Evolutionary conservation across 352 stramenopile genomes (phyloP).

Genomic region (Pythium aphanidermatum): DNA sequence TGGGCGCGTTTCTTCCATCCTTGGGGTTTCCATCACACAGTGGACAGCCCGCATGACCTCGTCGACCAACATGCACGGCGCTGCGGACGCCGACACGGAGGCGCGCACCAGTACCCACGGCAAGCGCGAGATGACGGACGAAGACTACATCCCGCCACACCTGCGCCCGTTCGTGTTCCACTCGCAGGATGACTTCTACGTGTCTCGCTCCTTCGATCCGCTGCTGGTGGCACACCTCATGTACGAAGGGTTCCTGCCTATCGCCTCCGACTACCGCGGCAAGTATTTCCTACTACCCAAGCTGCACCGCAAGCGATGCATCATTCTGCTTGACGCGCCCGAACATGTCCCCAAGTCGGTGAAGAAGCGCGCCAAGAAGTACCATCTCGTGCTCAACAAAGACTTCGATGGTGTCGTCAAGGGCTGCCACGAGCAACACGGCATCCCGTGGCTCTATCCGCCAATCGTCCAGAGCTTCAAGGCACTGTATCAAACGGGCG

Average conservation of each 20-base stretch:
- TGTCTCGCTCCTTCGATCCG: slow-evolving; percentile 86
- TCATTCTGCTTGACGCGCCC: slow-evolving; percentile 54
- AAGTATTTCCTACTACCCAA: slow-evolving; percentile 83
- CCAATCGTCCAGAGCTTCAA: slow-evolving; percentile 84
- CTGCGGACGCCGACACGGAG: slow-evolving; percentile 16
- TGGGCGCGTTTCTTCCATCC: too few relatives aligned
- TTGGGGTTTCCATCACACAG: too few relatives aligned
- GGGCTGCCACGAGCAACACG: slow-evolving; percentile 91
- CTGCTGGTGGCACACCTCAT: slow-evolving; percentile 89
- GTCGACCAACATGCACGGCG: slow-evolving; percentile 8
- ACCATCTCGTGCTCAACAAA: slow-evolving; percentile 83
- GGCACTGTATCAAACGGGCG: slow-evolving; percentile 46
- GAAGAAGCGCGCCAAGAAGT: slow-evolving; percentile 88
- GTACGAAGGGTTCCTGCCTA: slow-evolving; percentile 93
- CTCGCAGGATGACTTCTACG: slow-evolving; percentile 92
- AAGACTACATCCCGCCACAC: slow-evolving; percentile 84
- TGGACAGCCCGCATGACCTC: slow-evolving; percentile 5
- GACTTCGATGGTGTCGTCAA: slow-evolving; percentile 85
- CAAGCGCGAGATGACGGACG: too few relatives aligned
- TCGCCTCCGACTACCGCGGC: slow-evolving; percentile 77
- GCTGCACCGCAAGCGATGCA: slow-evolving; percentile 86
- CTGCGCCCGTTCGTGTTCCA: slow-evolving; percentile 82
- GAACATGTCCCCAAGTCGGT: slow-evolving; percentile 87
- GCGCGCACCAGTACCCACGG: too few relatives aligned
- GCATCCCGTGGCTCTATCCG: slow-evolving; percentile 90